Evolutionary conservation across 1,284 basidiomycete genomes (phyloP).

Genomic region (Pseudozyma hubeiensis): DNA sequence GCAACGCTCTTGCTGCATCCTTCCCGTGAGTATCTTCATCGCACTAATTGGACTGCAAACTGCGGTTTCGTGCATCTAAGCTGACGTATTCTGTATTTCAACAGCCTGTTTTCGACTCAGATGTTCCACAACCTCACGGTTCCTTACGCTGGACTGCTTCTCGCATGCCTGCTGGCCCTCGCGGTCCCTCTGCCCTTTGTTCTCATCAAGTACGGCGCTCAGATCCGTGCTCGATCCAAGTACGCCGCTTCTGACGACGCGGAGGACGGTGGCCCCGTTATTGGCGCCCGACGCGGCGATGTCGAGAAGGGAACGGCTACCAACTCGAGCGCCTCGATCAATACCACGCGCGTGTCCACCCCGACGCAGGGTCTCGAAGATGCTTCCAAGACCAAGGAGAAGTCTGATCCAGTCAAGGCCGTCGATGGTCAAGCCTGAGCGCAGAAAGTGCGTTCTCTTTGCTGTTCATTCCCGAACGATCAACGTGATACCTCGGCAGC

Average conservation of each 20-base stretch:
- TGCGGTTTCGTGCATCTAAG: too few species aligned
- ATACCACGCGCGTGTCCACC: conserved; percentile 28
- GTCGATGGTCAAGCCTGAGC: conserved; percentile 10
- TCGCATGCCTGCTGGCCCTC: conserved; percentile 48
- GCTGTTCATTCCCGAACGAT: neutral
- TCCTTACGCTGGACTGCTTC: conserved; percentile 50
- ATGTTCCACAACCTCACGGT: conserved; percentile 58
- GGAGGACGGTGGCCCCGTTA: conserved; percentile 41
- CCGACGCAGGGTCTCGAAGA: conserved; percentile 31
- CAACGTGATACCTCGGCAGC: conserved; percentile 20
- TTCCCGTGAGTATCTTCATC: conserved; percentile 20
- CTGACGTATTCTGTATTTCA: too few species aligned
- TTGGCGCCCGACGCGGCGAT: conserved; percentile 41
- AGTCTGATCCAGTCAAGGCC: conserved; percentile 7
- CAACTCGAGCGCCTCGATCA: conserved; percentile 22
- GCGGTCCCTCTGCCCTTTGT: conserved; percentile 58
- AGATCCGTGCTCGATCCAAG: conserved; percentile 52
- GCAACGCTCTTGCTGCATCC: conserved; percentile 53
- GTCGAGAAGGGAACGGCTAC: conserved; percentile 33
- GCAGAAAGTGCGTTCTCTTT: neutral
- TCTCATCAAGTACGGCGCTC: conserved; percentile 55
- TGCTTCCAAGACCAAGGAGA: conserved; percentile 19
- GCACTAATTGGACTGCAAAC: too few species aligned
- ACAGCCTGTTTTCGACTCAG: conserved; percentile 51
- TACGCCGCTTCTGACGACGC: conserved; percentile 51